phyloP scores from a whole-genome alignment of 768 basidiomycete species.

The Ramaria sp. region DNA sequence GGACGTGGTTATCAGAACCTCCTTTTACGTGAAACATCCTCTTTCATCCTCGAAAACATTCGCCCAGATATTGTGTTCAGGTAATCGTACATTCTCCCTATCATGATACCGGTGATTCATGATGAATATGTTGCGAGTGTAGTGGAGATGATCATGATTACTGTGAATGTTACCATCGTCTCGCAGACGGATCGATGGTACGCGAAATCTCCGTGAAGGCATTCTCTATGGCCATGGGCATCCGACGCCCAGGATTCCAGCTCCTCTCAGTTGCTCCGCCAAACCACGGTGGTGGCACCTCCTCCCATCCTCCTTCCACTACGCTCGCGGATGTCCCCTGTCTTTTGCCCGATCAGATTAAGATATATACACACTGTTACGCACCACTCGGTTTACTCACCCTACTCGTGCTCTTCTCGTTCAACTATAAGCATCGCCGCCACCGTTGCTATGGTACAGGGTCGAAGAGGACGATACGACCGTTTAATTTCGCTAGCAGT shows the following conservation, averaged over 20 bases:
- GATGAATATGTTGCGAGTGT: background rate
- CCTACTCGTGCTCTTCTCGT: constrained; percentile 35
- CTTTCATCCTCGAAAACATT: constrained; percentile 53
- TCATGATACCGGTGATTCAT: background rate
- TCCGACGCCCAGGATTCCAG: constrained; percentile 80
- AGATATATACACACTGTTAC: constrained; percentile 67
- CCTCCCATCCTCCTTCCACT: constrained; percentile 9
- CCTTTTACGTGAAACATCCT: constrained; percentile 50
- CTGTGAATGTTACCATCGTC: constrained; percentile 61
- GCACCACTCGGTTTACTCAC: constrained; percentile 56
- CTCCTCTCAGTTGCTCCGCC: constrained; percentile 61
- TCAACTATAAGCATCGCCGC: constrained; percentile 23
- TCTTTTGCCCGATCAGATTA: constrained; percentile 73
- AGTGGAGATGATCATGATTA: constrained; percentile 96
- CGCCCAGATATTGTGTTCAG: constrained; percentile 67
- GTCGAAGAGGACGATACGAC: background rate
- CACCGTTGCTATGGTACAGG: background rate
- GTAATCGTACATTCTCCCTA: constrained; percentile 25
- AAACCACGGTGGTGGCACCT: background rate
- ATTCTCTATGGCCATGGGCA: constrained; percentile 83
- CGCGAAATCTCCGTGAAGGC: constrained; percentile 84
- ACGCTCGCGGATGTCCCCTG: constrained; percentile 59
- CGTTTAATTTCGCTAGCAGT: background rate
- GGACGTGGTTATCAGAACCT: constrained; percentile 82
- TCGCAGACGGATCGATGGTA: constrained; percentile 22